Evolutionary conservation across 345 rosid genomes (phyloP).

Genomic region (Pistacia atlantica): DNA sequence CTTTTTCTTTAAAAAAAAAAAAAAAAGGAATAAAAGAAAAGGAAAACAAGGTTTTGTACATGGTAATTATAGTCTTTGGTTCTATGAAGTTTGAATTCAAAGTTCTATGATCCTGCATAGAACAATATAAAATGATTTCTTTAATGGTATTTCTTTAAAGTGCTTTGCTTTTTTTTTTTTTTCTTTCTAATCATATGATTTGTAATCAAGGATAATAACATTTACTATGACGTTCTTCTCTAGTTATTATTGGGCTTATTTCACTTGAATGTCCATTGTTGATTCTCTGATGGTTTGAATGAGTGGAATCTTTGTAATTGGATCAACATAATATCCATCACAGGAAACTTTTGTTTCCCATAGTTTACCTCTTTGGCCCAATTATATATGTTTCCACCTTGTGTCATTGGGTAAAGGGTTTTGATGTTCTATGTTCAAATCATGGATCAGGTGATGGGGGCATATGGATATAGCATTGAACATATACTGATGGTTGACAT

Average conservation of each 20-base stretch:
- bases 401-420: neutral
- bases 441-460: slow-evolving; percentile 77
- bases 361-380: neutral
- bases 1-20: neutral
- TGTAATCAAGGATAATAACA: neutral
- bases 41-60: neutral
- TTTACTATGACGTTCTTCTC: neutral
- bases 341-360: neutral
- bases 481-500: slow-evolving; percentile 98
- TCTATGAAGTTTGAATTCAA: neutral
- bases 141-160: too few species aligned
- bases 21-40: neutral
- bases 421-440: slow-evolving; percentile 13
- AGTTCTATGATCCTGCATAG: neutral
- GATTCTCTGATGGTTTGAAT: neutral
- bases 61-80: neutral
- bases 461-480: slow-evolving; percentile 95
- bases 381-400: neutral
- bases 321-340: neutral
- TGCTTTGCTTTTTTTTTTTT: too few species aligned
- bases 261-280: neutral
- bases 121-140: neutral
- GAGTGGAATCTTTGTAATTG: neutral
- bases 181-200: neutral
- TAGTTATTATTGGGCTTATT: neutral